These are phyloP conservation scores for Cunninghamia lanceolata DNA, from an alignment of 75 land plant species.

Conservation along the genomic window DNA sequence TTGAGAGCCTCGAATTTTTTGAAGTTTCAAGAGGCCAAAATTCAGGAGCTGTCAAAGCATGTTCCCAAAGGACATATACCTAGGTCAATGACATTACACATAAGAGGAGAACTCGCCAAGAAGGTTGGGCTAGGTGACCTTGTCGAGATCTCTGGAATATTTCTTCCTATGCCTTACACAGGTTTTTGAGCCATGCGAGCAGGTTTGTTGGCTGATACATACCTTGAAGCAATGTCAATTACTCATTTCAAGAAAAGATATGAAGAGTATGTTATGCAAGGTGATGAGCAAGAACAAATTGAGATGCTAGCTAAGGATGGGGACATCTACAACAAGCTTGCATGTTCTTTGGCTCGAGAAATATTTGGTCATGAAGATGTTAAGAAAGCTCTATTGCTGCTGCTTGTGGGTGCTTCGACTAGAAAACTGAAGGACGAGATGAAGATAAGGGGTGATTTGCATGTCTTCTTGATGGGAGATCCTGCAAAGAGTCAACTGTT, in stretches of 20 bases:
- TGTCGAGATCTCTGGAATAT: too few relatives aligned
- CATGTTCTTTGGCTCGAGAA: too few relatives aligned
- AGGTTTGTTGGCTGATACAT: constrained; percentile 96
- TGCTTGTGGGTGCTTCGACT: too few relatives aligned
- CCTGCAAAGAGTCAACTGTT: constrained; percentile 99
- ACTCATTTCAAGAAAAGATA: too few relatives aligned
- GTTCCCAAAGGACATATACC: constrained; percentile 98
- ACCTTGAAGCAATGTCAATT: constrained; percentile 93
- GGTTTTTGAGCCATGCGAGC: constrained; percentile 96
- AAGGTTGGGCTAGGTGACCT: constrained; percentile 97
- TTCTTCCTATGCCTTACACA: constrained; percentile 89
- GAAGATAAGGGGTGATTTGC: constrained; percentile 97
- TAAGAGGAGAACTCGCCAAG: constrained; percentile 91
- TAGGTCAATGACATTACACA: constrained; percentile 80
- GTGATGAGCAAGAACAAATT: constrained; percentile 81
- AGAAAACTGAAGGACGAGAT: constrained; percentile 91
- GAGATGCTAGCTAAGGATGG: constrained; percentile 91
- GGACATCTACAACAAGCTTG: too few relatives aligned
- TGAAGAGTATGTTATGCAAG: too few relatives aligned
- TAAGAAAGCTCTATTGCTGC: constrained; percentile 88
- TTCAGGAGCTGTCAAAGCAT: constrained; percentile 95
- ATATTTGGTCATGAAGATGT: too few relatives aligned
- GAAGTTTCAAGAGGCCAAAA: constrained; percentile 97
- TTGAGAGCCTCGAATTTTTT: constrained; percentile 90
- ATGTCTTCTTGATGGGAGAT: constrained; percentile 98